phyloP scores from a whole-genome alignment of 805 yeast genomes.

The Yamadazyma nakazawae region DNA sequence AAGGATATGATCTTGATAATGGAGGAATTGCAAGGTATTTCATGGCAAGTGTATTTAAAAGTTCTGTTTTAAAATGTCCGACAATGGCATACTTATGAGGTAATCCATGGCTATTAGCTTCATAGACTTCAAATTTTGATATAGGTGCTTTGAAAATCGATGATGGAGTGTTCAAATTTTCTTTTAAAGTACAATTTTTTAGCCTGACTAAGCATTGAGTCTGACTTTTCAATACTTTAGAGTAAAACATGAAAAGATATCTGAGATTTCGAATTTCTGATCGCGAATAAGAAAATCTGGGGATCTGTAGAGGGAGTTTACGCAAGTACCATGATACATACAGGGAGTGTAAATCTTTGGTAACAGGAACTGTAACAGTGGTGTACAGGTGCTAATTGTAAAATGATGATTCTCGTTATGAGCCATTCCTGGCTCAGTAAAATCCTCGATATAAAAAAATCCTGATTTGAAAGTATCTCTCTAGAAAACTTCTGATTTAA shows the following conservation, averaged over 20 bases:
- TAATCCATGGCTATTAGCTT: conserved; percentile 13
- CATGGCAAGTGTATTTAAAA: conserved; percentile 57
- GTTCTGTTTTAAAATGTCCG: conserved; percentile 48
- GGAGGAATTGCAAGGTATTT: conserved; percentile 52
- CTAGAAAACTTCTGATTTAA: too few relatives aligned
- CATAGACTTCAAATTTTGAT: conserved; percentile 20
- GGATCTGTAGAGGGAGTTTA: too few relatives aligned
- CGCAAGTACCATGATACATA: not conserved
- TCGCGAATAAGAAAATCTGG: not conserved
- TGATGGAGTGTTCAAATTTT: conserved; percentile 1
- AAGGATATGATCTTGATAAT: conserved; percentile 53
- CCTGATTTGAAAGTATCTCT: not conserved
- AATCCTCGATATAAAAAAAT: too few relatives aligned
- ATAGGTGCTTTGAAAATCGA: conserved; percentile 25
- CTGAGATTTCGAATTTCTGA: not conserved
- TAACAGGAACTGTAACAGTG: not conserved
- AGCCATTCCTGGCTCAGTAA: too few relatives aligned
- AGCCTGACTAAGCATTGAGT: conserved; percentile 11
- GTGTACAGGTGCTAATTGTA: not conserved
- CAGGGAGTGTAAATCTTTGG: not conserved
- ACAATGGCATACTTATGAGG: conserved; percentile 29
- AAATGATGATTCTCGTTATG: not conserved
- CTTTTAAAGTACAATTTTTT: conserved; percentile 11
- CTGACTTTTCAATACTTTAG: not conserved
- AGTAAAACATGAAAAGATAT: not conserved